Conservation (phyloP, 306 rosid species). For the Oemleria cerasiformis region DNA sequence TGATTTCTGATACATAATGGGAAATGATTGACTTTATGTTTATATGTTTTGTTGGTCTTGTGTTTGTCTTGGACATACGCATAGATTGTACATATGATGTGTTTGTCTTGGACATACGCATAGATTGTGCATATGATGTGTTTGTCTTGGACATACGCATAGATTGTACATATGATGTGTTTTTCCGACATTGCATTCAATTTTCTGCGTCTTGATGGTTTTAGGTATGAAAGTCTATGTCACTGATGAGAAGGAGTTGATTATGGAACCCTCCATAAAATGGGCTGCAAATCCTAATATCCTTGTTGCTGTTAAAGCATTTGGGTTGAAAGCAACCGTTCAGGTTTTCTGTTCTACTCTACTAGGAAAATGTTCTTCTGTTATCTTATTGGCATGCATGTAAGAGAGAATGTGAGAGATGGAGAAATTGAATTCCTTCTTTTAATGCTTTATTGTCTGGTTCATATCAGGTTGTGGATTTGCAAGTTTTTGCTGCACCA, state of each 20-base stretch:
- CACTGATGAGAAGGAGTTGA: conserved; percentile 94
- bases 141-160: no score
- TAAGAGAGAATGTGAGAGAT: conserved; percentile 8
- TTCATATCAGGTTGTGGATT: conserved; percentile 63
- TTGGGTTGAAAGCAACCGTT: conserved; percentile 82
- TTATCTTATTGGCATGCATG: conserved; percentile 15
- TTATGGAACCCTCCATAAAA: conserved; percentile 84
- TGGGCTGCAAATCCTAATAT: conserved; percentile 96
- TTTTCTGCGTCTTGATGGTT: conserved; percentile 13
- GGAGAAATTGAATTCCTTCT: not conserved
- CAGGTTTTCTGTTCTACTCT: conserved; percentile 44
- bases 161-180: not conserved
- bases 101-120: not conserved
- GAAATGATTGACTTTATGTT: conserved; percentile 13
- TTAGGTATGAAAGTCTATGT: conserved; percentile 81
- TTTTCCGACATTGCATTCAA: not conserved
- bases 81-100: not conserved
- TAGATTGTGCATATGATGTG: no score
- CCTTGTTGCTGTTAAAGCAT: conserved; percentile 68
- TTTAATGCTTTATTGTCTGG: conserved; percentile 23
- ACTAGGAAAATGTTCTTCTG: not conserved
- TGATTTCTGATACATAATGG: conserved; percentile 2
- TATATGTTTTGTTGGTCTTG: not conserved
- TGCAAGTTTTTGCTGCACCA: conserved; percentile 75
- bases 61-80: conserved; percentile 1